Conservation (phyloP, 805 yeast species). For the Tetrapisispora nanseiensis region DNA sequence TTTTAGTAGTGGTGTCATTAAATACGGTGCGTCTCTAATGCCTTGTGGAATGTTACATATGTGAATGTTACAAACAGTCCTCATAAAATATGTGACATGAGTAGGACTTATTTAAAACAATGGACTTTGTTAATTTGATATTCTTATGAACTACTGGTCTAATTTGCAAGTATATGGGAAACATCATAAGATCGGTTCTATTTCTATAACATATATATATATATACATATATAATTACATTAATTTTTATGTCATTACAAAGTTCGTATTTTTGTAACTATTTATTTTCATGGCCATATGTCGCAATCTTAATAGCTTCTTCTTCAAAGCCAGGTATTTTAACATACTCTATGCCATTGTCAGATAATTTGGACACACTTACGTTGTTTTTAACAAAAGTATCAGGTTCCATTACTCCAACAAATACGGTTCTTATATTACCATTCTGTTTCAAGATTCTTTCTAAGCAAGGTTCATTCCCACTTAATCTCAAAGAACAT, state of each 20-base stretch:
- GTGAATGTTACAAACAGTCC: too few relatives aligned
- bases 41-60: too few relatives aligned
- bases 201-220: too few relatives aligned
- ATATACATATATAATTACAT: not conserved
- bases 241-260: not conserved
- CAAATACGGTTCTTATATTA: conserved; percentile 63
- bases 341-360: conserved; percentile 55
- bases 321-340: conserved; percentile 79
- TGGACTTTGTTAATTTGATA: too few relatives aligned
- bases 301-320: conserved; percentile 58
- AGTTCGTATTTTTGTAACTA: not conserved
- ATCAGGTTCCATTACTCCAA: conserved; percentile 86
- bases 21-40: too few relatives aligned
- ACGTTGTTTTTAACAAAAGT: conserved; percentile 75
- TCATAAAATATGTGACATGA: too few relatives aligned
- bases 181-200: too few relatives aligned
- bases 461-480: conserved; percentile 81
- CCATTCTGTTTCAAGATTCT: conserved; percentile 48
- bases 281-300: conserved; percentile 48
- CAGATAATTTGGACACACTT: conserved; percentile 46
- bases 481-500: conserved; percentile 80
- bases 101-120: too few relatives aligned
- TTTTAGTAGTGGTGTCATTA: too few relatives aligned
- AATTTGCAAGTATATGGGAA: too few relatives aligned
- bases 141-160: not conserved